Evolutionary conservation across 202 grass and related monocot species (phyloP).

Genomic region (Schoenoplectus triqueter): DNA sequence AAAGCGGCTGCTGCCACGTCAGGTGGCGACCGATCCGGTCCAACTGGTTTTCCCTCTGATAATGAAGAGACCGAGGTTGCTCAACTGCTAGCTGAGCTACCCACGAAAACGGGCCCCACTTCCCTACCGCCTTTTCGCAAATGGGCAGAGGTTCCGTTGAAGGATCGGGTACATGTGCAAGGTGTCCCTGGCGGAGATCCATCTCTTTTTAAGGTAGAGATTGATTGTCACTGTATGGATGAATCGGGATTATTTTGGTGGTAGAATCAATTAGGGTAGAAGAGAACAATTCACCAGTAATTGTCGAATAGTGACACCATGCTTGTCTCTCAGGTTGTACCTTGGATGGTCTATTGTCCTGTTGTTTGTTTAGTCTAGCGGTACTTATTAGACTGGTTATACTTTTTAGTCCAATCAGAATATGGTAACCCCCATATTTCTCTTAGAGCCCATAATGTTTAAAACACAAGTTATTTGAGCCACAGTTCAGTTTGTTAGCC

Average conservation of each 20-base stretch:
- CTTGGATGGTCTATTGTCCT: conserved; percentile 6
- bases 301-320: not conserved
- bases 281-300: not conserved
- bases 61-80: conserved; percentile 89
- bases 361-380: not conserved
- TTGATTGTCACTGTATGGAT: not conserved
- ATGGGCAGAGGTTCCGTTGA: conserved; percentile 82
- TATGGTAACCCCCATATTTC: not conserved
- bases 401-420: not conserved
- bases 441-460: not conserved
- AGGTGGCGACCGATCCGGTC: conserved; percentile 28
- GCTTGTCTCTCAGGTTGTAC: not conserved
- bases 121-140: conserved; percentile 48
- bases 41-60: conserved; percentile 19
- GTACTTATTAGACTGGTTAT: not conserved
- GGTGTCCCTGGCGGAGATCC: conserved; percentile 71
- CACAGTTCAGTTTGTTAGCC: not conserved
- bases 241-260: not conserved
- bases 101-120: conserved; percentile 53
- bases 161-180: conserved; percentile 80
- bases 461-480: not conserved
- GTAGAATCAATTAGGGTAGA: not conserved
- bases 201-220: conserved; percentile 48
- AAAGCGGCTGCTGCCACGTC: conserved; percentile 48
- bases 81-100: conserved; percentile 80